Evolutionary conservation across 2,329 filamentous ascomycete genomes (phyloP).

Genomic region (Aspergillus uvarum): DNA sequence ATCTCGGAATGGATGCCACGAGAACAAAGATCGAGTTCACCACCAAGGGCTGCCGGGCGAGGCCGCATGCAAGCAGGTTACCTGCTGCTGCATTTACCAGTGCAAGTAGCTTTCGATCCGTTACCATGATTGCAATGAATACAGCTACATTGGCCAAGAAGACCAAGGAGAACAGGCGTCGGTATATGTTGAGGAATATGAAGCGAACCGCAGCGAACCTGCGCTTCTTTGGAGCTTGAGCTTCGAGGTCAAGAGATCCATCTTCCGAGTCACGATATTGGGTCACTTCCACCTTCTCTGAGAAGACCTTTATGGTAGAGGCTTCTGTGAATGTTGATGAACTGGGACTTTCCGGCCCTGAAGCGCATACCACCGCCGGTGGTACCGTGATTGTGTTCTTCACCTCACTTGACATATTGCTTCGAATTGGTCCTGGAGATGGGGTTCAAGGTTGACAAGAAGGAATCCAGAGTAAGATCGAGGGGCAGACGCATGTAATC

Average conservation of each 20-base stretch:
- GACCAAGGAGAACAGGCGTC: conserved; percentile 45
- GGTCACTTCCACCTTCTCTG: conserved; percentile 21
- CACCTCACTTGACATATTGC: conserved; percentile 18
- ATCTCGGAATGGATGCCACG: conserved; percentile 47
- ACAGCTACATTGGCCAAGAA: conserved; percentile 40
- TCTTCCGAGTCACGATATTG: conserved; percentile 11
- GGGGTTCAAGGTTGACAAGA: neutral
- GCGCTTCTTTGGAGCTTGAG: conserved; percentile 24
- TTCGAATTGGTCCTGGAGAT: neutral
- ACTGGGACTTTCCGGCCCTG: conserved; percentile 15
- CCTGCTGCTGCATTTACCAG: conserved; percentile 46
- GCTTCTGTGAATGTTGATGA: conserved; percentile 22
- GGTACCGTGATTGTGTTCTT: conserved; percentile 18
- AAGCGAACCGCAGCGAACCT: conserved; percentile 36
- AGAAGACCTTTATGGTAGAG: conserved; percentile 13
- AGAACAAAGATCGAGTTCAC: conserved; percentile 52
- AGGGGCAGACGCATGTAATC: neutral
- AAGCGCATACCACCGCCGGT: conserved; percentile 18
- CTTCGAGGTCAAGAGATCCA: conserved; percentile 29
- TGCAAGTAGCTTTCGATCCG: conserved; percentile 36
- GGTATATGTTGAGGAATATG: conserved; percentile 42
- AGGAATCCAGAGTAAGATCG: neutral
- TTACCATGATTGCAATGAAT: conserved; percentile 38
- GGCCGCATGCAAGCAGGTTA: conserved; percentile 49
- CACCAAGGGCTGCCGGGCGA: conserved; percentile 55